Conservation (phyloP, 768 basidiomycete species). For the Pulveroboletus ravenelii region DNA sequence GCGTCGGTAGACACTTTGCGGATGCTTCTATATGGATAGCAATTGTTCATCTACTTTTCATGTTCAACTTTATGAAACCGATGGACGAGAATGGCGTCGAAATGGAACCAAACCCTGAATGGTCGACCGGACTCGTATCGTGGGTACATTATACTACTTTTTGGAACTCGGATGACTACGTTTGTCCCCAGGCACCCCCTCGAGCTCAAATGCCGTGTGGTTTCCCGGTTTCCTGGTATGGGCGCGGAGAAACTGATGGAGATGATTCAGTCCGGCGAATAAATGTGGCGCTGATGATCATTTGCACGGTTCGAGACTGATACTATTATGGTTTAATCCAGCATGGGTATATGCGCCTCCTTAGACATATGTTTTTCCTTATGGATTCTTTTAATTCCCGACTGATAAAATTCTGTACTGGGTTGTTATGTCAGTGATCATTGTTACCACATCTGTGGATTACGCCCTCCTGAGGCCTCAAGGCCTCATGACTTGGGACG, state of each 20-base stretch:
- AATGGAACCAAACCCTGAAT: constrained; percentile 20
- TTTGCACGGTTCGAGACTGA: no score
- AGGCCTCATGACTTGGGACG: no score
- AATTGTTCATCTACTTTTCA: constrained; percentile 26
- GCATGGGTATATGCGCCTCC: no score
- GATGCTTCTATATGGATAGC: constrained; percentile 32
- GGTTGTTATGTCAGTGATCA: no score
- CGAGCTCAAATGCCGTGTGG: constrained; percentile 26
- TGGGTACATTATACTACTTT: constrained; percentile 9
- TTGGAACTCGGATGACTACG: constrained; percentile 1
- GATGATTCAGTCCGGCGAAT: constrained; percentile 8
- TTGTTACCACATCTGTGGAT: no score
- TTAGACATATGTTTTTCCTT: no score
- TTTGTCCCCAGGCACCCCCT: constrained; percentile 23
- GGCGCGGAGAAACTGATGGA: constrained; percentile 13
- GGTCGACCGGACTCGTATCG: constrained; percentile 29
- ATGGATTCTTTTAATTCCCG: no score
- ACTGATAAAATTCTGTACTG: no score
- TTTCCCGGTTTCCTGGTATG: constrained; percentile 18
- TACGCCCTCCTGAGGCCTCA: no score
- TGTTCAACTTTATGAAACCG: constrained; percentile 29
- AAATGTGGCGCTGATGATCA: neutral
- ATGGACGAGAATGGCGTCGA: constrained; percentile 26
- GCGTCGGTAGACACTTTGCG: constrained; percentile 29
- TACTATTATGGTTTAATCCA: no score